Conservation (phyloP, 768 basidiomycete species). For the Naganishia vishniacii region DNA sequence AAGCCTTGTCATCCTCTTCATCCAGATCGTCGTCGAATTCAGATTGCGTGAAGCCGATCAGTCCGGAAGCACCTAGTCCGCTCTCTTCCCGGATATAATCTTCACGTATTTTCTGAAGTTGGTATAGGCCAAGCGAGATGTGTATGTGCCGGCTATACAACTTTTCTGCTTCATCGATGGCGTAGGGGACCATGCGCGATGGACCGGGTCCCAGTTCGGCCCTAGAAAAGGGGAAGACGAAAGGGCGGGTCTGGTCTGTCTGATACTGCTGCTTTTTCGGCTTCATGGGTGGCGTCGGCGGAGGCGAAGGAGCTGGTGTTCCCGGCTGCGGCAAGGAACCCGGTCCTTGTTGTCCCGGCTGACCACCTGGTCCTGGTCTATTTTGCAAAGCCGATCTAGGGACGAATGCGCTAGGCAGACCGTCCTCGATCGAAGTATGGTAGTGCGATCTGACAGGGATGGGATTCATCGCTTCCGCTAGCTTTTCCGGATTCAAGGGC, state of each 20-base stretch:
- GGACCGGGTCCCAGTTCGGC: conserved; percentile 50
- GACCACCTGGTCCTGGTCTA: neutral
- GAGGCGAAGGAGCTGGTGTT: conserved; percentile 87
- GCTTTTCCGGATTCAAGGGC: conserved; percentile 50
- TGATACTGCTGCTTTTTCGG: conserved; percentile 98
- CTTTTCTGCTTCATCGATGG: conserved; percentile 89
- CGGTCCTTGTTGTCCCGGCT: conserved; percentile 11
- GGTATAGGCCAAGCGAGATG: conserved; percentile 75
- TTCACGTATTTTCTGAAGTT: conserved; percentile 93
- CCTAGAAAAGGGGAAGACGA: conserved; percentile 91
- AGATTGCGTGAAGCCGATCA: conserved; percentile 41
- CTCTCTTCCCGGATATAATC: conserved; percentile 92
- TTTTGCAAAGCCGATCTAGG: neutral
- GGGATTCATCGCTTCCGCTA: conserved; percentile 86
- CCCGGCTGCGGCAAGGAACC: conserved; percentile 53
- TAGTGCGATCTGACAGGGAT: conserved; percentile 92
- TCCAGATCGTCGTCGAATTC: conserved; percentile 30
- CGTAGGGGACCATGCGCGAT: conserved; percentile 76
- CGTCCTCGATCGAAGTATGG: conserved; percentile 55
- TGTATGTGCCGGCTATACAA: conserved; percentile 87
- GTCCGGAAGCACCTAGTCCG: conserved; percentile 59
- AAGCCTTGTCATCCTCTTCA: conserved; percentile 29
- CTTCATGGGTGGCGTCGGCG: conserved; percentile 58
- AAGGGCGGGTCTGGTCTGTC: conserved; percentile 88
- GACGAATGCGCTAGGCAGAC: conserved; percentile 25